Conservation (phyloP, 1,284 basidiomycete species). For the Pholiota adiposa region DNA sequence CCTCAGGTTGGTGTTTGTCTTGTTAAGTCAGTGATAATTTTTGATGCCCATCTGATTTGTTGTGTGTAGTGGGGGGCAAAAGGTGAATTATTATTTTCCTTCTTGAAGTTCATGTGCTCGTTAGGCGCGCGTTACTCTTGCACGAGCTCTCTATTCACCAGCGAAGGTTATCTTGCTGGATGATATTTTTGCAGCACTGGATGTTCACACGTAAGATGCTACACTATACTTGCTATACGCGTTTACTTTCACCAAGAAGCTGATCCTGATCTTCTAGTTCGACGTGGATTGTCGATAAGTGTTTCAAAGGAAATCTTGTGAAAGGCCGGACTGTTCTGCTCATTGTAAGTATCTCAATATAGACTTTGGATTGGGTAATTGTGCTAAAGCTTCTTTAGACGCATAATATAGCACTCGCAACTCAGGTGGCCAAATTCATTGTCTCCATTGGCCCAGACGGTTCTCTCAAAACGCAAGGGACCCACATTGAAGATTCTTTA, state of each 20-base stretch:
- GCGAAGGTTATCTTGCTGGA: conserved; percentile 67
- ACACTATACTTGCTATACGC: no score
- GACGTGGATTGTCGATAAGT: conserved; percentile 63
- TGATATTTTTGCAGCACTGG: conserved; percentile 65
- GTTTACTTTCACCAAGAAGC: background rate
- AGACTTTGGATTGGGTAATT: no score
- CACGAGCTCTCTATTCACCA: conserved; percentile 72
- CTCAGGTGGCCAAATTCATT: conserved; percentile 60
- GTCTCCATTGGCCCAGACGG: conserved; percentile 55
- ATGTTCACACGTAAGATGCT: conserved; percentile 37
- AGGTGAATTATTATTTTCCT: conserved; percentile 5
- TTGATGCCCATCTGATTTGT: no score
- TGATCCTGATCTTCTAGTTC: conserved; percentile 1
- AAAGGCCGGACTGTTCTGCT: conserved; percentile 53
- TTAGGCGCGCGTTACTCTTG: conserved; percentile 75
- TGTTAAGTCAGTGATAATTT: no score
- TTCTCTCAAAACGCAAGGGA: conserved; percentile 41
- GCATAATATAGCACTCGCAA: conserved; percentile 65
- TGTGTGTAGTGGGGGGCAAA: conserved; percentile 15
- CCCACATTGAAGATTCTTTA: conserved; percentile 9
- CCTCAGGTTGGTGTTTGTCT: conserved; percentile 45
- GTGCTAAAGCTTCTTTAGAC: conserved; percentile 40
- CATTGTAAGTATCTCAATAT: conserved; percentile 59
- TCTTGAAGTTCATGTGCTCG: no score
- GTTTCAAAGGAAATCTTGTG: conserved; percentile 63